phyloP scores from a whole-genome alignment of 208 protist species.

The Trypanosoma melophagium region DNA sequence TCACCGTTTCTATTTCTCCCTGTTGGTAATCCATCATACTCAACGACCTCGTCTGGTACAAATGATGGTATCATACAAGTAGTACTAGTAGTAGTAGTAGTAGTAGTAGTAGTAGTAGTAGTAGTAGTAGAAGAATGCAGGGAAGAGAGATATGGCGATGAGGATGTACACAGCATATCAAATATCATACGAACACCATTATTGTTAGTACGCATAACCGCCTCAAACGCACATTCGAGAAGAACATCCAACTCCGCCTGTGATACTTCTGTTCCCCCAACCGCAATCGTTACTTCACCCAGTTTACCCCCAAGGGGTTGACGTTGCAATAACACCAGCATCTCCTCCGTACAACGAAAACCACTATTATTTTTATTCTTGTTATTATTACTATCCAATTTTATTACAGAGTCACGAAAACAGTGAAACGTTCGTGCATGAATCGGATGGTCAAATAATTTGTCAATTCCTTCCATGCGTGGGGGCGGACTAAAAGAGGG shows the following conservation, averaged over 20 bases:
- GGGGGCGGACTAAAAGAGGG: slow-evolving; percentile 55
- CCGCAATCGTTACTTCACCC: slow-evolving; percentile 53
- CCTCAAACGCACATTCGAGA: slow-evolving; percentile 34
- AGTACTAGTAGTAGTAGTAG: no score
- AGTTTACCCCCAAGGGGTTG: slow-evolving; percentile 52
- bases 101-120: no score
- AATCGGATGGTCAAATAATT: slow-evolving; percentile 38
- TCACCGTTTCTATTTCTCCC: neutral
- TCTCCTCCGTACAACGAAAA: slow-evolving; percentile 11
- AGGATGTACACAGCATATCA: slow-evolving; percentile 27
- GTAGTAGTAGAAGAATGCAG: no score
- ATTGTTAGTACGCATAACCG: slow-evolving; percentile 39
- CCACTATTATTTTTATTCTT: slow-evolving; percentile 1
- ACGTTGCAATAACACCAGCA: slow-evolving; percentile 49
- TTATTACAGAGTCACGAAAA: slow-evolving; percentile 15
- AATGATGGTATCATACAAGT: no score
- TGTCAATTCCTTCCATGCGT: slow-evolving; percentile 46
- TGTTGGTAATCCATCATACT: slow-evolving; percentile 30
- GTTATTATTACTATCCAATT: neutral
- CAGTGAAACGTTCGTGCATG: slow-evolving; percentile 38
- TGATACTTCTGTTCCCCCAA: slow-evolving; percentile 22
- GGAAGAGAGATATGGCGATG: neutral
- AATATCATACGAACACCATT: slow-evolving; percentile 31
- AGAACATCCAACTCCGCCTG: slow-evolving; percentile 23
- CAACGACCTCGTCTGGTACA: slow-evolving; percentile 21